These are phyloP conservation scores for Excoecaria cochinchinensis DNA, from an alignment of 345 rosid genomes.

Conservation along the genomic window DNA sequence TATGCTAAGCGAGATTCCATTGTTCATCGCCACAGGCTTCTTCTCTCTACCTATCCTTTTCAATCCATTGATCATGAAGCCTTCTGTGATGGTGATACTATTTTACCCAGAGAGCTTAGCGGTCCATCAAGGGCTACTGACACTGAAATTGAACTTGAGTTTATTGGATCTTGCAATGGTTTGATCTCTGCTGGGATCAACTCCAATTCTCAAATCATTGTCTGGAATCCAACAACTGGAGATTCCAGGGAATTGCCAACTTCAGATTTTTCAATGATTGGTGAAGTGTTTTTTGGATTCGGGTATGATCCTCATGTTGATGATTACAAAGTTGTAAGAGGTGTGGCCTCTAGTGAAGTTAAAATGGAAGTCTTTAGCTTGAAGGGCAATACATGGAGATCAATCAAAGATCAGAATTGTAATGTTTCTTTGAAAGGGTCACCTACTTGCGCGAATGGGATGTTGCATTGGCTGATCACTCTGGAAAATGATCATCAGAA, in stretches of 20 bases:
- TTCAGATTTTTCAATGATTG: background rate
- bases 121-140: background rate
- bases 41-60: slow-evolving; percentile 3
- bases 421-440: background rate
- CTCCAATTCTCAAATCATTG: background rate
- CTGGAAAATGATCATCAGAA: background rate
- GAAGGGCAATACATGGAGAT: background rate
- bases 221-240: slow-evolving; percentile 8
- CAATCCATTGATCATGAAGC: background rate
- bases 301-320: background rate
- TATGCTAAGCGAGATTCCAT: background rate
- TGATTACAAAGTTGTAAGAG: slow-evolving; percentile 4
- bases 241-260: background rate
- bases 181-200: background rate
- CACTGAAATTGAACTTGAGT: background rate
- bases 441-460: background rate
- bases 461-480: background rate
- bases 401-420: background rate
- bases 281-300: background rate
- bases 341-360: background rate
- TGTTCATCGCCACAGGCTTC: background rate
- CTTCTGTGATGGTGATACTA: background rate
- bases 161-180: slow-evolving; percentile 5
- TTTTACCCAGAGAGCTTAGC: background rate
- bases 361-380: background rate